phyloP scores from a whole-genome alignment of 2,329 filamentous ascomycete genomes.

The Ophiocordyceps camponoti-leonardi region DNA sequence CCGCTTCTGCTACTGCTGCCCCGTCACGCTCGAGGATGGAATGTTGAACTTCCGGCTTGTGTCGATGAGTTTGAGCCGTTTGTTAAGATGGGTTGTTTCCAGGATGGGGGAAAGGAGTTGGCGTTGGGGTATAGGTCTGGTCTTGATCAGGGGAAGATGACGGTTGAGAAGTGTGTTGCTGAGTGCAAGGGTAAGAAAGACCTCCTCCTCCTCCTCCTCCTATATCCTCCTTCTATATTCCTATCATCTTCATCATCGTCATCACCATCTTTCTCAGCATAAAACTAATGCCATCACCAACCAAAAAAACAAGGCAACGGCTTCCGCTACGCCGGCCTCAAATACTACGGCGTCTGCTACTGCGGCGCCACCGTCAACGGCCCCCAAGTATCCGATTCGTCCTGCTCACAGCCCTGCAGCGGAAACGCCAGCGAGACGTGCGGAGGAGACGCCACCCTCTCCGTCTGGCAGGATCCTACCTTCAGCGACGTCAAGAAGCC shows the following conservation, averaged over 20 bases:
- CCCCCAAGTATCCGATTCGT: slow-evolving; percentile 30
- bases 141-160: slow-evolving; percentile 22
- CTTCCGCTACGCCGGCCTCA: slow-evolving; percentile 32
- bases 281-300: no score
- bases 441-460: slow-evolving; percentile 28
- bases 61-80: slow-evolving; percentile 27
- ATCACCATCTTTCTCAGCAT: no score
- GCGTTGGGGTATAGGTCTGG: slow-evolving; percentile 25
- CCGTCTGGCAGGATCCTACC: slow-evolving; percentile 30
- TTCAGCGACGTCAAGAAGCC: slow-evolving; percentile 20
- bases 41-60: slow-evolving; percentile 27
- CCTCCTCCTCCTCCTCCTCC: slow-evolving; percentile 1
- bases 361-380: slow-evolving; percentile 32
- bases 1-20: no score
- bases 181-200: slow-evolving; percentile 26
- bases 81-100: slow-evolving; percentile 29
- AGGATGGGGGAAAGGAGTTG: slow-evolving; percentile 15
- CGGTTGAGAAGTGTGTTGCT: slow-evolving; percentile 27
- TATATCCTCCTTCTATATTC: background rate
- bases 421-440: slow-evolving; percentile 27
- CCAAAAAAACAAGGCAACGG: slow-evolving; percentile 19
- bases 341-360: slow-evolving; percentile 35
- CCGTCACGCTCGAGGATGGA: slow-evolving; percentile 21
- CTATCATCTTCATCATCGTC: no score
- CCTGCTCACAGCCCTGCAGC: slow-evolving; percentile 40